Percentiles rank a stretch among this genome's conserved stretches.
Conservation (phyloP, 768 basidiomycete genomes). For the Vishniacozyma victoriae region DNA sequence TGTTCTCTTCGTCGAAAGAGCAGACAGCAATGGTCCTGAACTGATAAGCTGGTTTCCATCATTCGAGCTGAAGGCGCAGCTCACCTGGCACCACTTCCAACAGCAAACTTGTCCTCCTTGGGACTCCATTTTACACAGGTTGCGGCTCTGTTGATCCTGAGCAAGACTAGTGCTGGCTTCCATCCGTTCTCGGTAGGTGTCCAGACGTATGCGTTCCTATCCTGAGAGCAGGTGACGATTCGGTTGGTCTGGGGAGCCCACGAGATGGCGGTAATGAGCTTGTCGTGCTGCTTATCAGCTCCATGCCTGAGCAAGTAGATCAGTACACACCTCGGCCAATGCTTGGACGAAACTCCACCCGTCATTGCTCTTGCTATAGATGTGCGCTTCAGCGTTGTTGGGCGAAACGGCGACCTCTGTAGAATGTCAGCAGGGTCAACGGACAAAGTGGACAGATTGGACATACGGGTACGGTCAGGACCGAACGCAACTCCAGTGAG, state of each 20-base stretch:
- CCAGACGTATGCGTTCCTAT: slow-evolving; percentile 99
- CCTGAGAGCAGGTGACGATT: slow-evolving; percentile 98
- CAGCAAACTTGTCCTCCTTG: slow-evolving; percentile 96
- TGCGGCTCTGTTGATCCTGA: slow-evolving; percentile 91
- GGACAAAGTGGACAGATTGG: not conserved
- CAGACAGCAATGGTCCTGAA: slow-evolving; percentile 86
- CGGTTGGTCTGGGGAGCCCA: slow-evolving; percentile 97
- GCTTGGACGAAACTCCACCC: slow-evolving; percentile 56
- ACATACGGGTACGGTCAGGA: slow-evolving; percentile 76
- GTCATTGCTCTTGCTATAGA: slow-evolving; percentile 55
- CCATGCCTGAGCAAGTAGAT: not conserved
- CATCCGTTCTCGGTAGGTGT: slow-evolving; percentile 79
- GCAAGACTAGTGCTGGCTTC: slow-evolving; percentile 94
- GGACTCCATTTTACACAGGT: slow-evolving; percentile 96
- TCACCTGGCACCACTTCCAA: slow-evolving; percentile 89
- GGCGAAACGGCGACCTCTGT: slow-evolving; percentile 85
- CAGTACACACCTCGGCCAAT: slow-evolving; percentile 66
- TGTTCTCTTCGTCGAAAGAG: slow-evolving; percentile 92
- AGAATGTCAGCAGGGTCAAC: slow-evolving; percentile 7
- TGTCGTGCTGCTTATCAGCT: slow-evolving; percentile 70
- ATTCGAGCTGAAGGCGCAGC: slow-evolving; percentile 7
- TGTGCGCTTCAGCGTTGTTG: slow-evolving; percentile 81
- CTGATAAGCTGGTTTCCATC: not conserved
- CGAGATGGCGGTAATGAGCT: slow-evolving; percentile 93
- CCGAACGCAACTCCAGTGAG: slow-evolving; percentile 89